Evolutionary conservation across 495 filamentous ascomycete species (phyloP).

Genomic region (Penicillium dipodomyicola): DNA sequence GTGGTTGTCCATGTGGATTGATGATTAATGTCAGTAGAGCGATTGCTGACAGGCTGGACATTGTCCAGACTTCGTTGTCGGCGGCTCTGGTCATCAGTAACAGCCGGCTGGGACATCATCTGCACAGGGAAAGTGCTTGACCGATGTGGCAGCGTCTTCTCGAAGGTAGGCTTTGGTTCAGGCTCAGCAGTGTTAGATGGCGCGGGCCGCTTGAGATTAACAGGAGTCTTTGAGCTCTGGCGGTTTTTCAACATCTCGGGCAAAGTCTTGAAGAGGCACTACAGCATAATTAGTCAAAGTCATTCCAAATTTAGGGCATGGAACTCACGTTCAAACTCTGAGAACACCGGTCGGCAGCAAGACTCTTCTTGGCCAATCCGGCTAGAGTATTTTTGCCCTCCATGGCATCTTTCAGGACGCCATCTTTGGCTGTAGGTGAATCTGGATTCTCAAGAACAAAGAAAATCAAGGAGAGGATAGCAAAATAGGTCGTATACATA

Average conservation of each 20-base stretch:
- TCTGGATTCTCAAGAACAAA: constrained; percentile 88
- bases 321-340: constrained; percentile 65
- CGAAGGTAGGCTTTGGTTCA: constrained; percentile 28
- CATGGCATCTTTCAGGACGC: constrained; percentile 78
- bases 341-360: constrained; percentile 85
- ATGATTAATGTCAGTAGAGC: constrained; percentile 22
- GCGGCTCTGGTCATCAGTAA: constrained; percentile 21
- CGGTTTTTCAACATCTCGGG: constrained; percentile 63
- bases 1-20: constrained; percentile 33
- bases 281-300: not conserved
- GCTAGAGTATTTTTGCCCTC: constrained; percentile 80
- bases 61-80: constrained; percentile 39
- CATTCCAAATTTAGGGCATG: not conserved
- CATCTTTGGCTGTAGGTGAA: constrained; percentile 65
- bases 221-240: constrained; percentile 43
- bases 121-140: constrained; percentile 50
- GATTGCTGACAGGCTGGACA: constrained; percentile 22
- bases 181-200: constrained; percentile 29
- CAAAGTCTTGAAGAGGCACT: constrained; percentile 79
- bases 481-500: constrained; percentile 94
- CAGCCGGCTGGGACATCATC: constrained; percentile 24
- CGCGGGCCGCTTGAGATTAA: constrained; percentile 45
- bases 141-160: constrained; percentile 40
- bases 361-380: constrained; percentile 73
- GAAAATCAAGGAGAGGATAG: constrained; percentile 84